phyloP scores from a whole-genome alignment of 73 alveolate genomes.

The Tetrahymena thermophila region DNA sequence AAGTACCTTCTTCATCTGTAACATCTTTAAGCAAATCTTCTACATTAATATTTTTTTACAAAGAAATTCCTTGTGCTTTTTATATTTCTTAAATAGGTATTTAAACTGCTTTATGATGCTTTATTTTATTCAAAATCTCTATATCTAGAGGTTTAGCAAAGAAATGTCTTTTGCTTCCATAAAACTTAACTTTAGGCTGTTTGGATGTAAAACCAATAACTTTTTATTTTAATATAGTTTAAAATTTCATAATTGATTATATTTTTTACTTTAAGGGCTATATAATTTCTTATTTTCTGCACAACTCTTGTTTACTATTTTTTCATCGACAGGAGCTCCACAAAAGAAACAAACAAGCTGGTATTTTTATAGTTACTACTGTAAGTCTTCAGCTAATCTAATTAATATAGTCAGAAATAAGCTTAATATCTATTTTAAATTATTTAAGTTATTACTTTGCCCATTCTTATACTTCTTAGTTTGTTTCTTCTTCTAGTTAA shows the following conservation, averaged over 20 bases:
- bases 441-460: background rate
- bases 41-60: background rate
- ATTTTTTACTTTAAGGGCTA: background rate
- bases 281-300: constrained; percentile 6
- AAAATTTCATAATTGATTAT: background rate
- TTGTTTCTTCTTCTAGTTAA: constrained; percentile 19
- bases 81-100: background rate
- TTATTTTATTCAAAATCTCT: background rate
- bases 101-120: background rate
- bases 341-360: constrained; percentile 25
- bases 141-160: constrained; percentile 30
- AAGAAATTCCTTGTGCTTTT: background rate
- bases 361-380: background rate
- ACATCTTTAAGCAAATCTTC: background rate
- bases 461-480: constrained; percentile 31
- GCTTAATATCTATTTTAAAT: background rate
- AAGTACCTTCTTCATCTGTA: background rate
- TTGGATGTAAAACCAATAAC: constrained; percentile 24
- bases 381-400: constrained; percentile 16
- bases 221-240: background rate
- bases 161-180: constrained; percentile 25
- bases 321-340: constrained; percentile 27
- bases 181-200: constrained; percentile 13
- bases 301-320: constrained; percentile 26
- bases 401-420: background rate